A percentile compares a stretch with the other conserved stretches of the same genome.
These are phyloP conservation scores for Ceratobasidium sp. DNA, from an alignment of 1,284 basidiomycete genomes.

Conservation along the genomic window DNA sequence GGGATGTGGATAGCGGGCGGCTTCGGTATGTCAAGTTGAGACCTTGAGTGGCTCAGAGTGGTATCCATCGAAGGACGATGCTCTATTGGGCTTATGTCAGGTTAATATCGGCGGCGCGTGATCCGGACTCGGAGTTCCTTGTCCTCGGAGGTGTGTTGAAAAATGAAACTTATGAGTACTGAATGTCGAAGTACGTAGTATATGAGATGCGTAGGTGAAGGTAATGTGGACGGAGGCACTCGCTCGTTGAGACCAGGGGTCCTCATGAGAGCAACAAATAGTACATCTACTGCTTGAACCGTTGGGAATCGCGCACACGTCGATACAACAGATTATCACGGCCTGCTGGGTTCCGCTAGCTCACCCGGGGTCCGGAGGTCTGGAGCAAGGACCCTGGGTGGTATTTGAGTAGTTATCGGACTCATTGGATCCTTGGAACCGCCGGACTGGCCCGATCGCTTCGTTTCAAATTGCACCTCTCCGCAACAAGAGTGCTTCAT, in stretches of 20 bases:
- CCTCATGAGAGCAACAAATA: background rate
- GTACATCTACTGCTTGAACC: background rate
- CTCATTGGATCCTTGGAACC: background rate
- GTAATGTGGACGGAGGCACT: background rate
- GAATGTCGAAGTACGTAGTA: conserved; percentile 12
- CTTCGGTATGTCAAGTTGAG: conserved; percentile 20
- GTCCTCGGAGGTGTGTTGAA: conserved; percentile 12
- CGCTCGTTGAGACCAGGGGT: background rate
- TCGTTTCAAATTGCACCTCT: background rate
- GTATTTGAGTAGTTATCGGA: background rate
- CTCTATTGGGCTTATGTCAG: conserved; percentile 4
- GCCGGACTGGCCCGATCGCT: background rate
- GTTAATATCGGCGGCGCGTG: conserved; percentile 24
- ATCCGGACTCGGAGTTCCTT: conserved; percentile 9
- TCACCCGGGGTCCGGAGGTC: too few species aligned
- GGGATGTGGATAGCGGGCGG: background rate
- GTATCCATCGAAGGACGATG: conserved; percentile 30
- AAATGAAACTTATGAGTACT: conserved; percentile 2
- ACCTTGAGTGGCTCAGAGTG: background rate
- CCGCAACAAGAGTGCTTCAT: conserved; percentile 2
- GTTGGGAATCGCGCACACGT: background rate
- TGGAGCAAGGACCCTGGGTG: background rate
- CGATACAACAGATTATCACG: background rate
- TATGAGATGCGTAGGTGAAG: background rate
- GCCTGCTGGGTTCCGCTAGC: background rate